A percentile compares a stretch with the other conserved stretches of the same genome.
These are phyloP conservation scores for Mortierella sp. DNA, from an alignment of 371 early-diverging fungal genomes.

Conservation along the genomic window DNA sequence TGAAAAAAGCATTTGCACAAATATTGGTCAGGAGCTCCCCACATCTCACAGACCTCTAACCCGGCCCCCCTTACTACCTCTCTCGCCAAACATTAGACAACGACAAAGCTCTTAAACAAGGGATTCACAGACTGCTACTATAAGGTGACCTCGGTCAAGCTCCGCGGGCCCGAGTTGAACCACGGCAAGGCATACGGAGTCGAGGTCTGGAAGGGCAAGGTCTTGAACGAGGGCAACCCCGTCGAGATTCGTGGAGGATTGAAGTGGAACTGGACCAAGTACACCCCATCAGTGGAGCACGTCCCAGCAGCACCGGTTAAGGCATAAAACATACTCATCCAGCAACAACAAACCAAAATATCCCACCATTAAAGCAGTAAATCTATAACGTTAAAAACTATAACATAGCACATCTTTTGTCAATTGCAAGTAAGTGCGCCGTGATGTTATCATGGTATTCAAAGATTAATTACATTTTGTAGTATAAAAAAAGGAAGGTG, in stretches of 20 bases:
- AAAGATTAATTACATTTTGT: constrained; percentile 3
- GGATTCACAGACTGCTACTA: constrained; percentile 58
- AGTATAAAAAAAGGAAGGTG: not conserved
- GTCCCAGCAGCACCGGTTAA: constrained; percentile 35
- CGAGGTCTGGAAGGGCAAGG: constrained; percentile 58
- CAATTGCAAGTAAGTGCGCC: not conserved
- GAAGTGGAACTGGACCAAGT: constrained; percentile 60
- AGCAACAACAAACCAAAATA: not conserved
- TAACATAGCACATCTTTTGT: not conserved
- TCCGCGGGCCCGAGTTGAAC: constrained; percentile 48
- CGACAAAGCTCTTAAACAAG: constrained; percentile 54
- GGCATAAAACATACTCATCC: constrained; percentile 16
- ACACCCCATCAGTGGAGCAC: constrained; percentile 54
- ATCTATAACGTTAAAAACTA: not conserved
- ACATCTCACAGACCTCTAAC: not conserved
- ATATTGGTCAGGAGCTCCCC: not conserved
- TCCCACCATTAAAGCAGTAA: not conserved
- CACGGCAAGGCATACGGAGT: constrained; percentile 58
- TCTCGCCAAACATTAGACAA: constrained; percentile 29
- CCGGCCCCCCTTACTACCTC: not conserved
- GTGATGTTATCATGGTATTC: not conserved
- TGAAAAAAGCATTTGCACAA: not conserved
- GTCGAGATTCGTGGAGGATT: constrained; percentile 59
- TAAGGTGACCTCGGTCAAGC: constrained; percentile 53
- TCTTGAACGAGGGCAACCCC: constrained; percentile 54